Evolutionary conservation across 1,284 basidiomycete genomes (phyloP).

Genomic region (Rhodotorula sp.): DNA sequence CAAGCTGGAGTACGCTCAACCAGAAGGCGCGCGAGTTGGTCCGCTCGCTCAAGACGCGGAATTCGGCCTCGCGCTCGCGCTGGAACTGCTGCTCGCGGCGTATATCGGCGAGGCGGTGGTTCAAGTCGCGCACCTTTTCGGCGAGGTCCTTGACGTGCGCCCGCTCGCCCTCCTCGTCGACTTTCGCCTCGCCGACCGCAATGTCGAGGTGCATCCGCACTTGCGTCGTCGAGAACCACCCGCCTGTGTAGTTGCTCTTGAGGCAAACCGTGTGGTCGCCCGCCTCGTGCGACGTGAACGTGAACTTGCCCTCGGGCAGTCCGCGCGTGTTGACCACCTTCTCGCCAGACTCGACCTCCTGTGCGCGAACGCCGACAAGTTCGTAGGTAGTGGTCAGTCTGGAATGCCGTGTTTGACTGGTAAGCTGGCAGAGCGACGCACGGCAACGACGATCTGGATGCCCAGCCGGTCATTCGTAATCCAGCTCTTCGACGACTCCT

Average conservation of each 20-base stretch:
- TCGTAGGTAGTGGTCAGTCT: not conserved
- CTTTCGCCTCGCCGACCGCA: conserved; percentile 52
- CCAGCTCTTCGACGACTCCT: conserved; percentile 68
- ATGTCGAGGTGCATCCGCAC: conserved; percentile 94
- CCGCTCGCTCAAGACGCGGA: conserved; percentile 79
- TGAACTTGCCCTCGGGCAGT: conserved; percentile 85
- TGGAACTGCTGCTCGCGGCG: conserved; percentile 96
- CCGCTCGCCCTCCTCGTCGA: conserved; percentile 57
- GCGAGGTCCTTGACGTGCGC: conserved; percentile 85
- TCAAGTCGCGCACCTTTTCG: conserved; percentile 82
- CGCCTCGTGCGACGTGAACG: conserved; percentile 93
- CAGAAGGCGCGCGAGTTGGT: conserved; percentile 88
- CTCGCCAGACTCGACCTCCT: conserved; percentile 76
- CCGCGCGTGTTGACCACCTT: conserved; percentile 83
- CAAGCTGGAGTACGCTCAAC: conserved; percentile 86
- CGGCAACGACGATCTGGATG: conserved; percentile 85
- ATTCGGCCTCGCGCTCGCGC: conserved; percentile 85
- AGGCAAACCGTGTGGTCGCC: conserved; percentile 97
- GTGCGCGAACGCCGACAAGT: conserved; percentile 2
- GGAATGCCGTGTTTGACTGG: not conserved
- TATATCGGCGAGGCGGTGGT: conserved; percentile 87
- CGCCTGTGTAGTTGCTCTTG: conserved; percentile 75
- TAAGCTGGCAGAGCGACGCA: conserved; percentile 49
- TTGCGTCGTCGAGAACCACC: conserved; percentile 81
- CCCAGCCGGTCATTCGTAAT: conserved; percentile 72